Evolutionary conservation across 805 yeast species (phyloP).

Genomic region (Lipomyces starkeyi): DNA sequence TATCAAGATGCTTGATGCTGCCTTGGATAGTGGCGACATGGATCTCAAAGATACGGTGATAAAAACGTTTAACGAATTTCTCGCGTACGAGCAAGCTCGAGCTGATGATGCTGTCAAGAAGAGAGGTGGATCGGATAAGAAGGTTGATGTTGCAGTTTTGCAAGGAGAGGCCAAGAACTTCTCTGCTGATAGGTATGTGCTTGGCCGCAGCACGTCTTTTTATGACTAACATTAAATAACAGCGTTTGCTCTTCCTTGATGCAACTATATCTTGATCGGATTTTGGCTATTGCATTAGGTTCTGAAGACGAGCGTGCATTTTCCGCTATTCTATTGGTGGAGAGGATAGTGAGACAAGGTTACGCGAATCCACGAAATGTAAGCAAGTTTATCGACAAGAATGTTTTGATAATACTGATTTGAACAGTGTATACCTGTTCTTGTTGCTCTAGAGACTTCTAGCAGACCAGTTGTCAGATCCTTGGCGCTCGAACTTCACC

Average conservation of each 20-base stretch:
- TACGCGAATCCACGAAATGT: slow-evolving; percentile 76
- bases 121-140: slow-evolving; percentile 58
- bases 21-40: slow-evolving; percentile 50
- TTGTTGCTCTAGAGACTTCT: slow-evolving; percentile 72
- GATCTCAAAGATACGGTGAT: slow-evolving; percentile 59
- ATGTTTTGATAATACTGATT: slow-evolving; percentile 5
- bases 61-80: slow-evolving; percentile 62
- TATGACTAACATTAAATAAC: not conserved
- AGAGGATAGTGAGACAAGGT: slow-evolving; percentile 64
- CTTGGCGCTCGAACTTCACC: slow-evolving; percentile 60
- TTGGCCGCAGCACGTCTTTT: not conserved
- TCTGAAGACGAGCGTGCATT: slow-evolving; percentile 56
- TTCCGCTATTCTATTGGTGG: slow-evolving; percentile 61
- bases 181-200: slow-evolving; percentile 58
- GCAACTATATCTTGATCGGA: slow-evolving; percentile 60
- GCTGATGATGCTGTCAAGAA: slow-evolving; percentile 34
- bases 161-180: slow-evolving; percentile 60
- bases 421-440: slow-evolving; percentile 56
- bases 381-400: slow-evolving; percentile 7
- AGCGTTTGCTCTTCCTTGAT: slow-evolving; percentile 72
- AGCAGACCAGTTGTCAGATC: slow-evolving; percentile 51
- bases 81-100: slow-evolving; percentile 52
- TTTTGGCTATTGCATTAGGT: slow-evolving; percentile 57
- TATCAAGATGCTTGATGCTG: slow-evolving; percentile 59
- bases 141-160: slow-evolving; percentile 57